Base-by-base conservation (phyloP, 139 green algal genomes). In the Pleodorina starrii region DNA sequence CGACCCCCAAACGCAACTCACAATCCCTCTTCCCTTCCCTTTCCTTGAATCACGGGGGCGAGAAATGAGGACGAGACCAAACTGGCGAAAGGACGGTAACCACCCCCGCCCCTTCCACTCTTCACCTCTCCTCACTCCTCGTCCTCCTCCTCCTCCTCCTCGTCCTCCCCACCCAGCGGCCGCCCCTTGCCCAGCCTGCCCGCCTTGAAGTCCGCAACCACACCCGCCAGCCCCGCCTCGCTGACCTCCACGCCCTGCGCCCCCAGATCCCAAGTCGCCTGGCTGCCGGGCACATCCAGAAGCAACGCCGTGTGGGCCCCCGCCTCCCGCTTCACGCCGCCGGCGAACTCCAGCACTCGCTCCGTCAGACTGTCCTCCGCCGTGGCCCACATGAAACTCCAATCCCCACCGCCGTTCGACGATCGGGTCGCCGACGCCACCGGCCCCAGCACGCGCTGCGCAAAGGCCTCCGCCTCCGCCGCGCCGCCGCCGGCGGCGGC, bases 221-320 rank as follows among this genome's bases (percentile, higher is more conserved):
- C 82, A 29, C 23, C 16, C 17, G 5, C 46, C 44, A 79, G 35
- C 21, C 66, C 82, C 66, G n/a, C 82, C 44, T 19, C 66, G 44
- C 43, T 79, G 40, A 76, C 57, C 44, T 69, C 63, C 60, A 46
- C 40, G 35, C 43, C 63, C 82, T 5, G 11, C 6, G 32, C 35
- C 29, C 38, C 46, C 44, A 88, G 66, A 44, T 88, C 66, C 82
- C 82, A 88, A 25, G 51, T 25, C 44, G 25, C 12, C 82, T 88
- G 82, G n/a, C 19, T 69, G 57, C 43, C 43, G 0, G 84, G 71
- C 71, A 89, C 71, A 46, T 89, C 71, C 69, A 83, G 23, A 3
- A 89, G 27, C 0, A 83, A 1, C 84, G 51, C 35, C 35, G 44
- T 1, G 38, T 74, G 11, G 0, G 40, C 82, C n/a, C 14, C 50